Conservation (phyloP, 192 early-diverging fungal genomes). For the Dissophora globulifera region DNA sequence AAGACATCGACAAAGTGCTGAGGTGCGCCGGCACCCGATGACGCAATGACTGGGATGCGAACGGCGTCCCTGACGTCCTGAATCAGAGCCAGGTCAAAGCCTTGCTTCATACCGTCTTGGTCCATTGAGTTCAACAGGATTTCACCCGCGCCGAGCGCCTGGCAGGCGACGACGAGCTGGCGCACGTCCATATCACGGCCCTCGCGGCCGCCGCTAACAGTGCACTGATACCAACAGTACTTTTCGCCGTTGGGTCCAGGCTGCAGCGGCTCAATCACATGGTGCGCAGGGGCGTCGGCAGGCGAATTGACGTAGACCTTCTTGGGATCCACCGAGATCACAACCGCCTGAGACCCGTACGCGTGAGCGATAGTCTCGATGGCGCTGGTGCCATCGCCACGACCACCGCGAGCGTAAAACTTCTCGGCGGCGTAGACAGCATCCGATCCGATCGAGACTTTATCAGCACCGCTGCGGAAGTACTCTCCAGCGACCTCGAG, state of each 20-base stretch:
- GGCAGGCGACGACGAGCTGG: conserved; percentile 89
- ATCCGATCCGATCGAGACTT: conserved; percentile 99
- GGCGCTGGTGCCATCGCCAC: conserved; percentile 77
- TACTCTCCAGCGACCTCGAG: conserved; percentile 99
- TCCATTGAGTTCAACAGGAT: conserved; percentile 99
- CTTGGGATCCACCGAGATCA: conserved; percentile 97
- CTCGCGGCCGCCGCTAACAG: conserved; percentile 97
- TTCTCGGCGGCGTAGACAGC: conserved; percentile 98
- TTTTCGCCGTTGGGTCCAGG: conserved; percentile 92
- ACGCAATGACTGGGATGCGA: conserved; percentile 97
- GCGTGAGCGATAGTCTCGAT: conserved; percentile 95
- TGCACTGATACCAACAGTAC: conserved; percentile 99
- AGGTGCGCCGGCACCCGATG: conserved; percentile 88
- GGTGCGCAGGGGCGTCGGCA: conserved; percentile 78
- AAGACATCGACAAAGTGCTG: conserved; percentile 94
- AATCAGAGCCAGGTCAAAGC: conserved; percentile 92
- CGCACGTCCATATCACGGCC: conserved; percentile 92
- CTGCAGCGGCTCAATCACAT: conserved; percentile 72
- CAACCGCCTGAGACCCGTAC: conserved; percentile 98
- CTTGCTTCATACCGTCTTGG: conserved; percentile 97
- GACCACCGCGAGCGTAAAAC: conserved; percentile 68
- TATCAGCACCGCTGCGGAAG: conserved; percentile 99
- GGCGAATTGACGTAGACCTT: conserved; percentile 90
- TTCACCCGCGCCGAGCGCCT: conserved; percentile 95
- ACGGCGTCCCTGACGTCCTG: conserved; percentile 82